Conservation (phyloP, 208 protist species). For the Naegleria fowleri region DNA sequence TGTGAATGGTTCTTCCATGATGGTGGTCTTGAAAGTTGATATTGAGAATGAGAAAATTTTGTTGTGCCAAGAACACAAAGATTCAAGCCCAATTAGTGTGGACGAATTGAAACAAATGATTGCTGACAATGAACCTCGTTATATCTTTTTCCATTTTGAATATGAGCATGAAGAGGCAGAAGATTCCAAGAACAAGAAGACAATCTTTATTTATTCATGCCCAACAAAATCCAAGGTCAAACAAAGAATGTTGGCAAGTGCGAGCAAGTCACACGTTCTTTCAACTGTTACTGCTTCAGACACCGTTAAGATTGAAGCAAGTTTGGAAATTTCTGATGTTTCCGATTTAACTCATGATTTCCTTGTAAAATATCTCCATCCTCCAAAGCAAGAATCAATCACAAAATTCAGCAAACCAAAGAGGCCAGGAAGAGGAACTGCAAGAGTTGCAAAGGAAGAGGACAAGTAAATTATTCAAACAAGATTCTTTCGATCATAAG, state of each 20-base stretch:
- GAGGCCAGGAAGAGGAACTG: conserved; percentile 36
- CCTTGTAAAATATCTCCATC: conserved; percentile 36
- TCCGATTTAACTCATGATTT: conserved; percentile 27
- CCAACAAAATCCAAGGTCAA: conserved; percentile 41
- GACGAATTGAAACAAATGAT: conserved; percentile 22
- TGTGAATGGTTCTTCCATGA: not conserved
- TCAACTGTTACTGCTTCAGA: not conserved
- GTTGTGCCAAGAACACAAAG: not conserved
- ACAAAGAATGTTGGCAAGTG: conserved; percentile 43
- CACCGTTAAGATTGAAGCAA: not conserved
- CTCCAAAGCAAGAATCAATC: conserved; percentile 33
- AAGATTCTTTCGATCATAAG: no score
- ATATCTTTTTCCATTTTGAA: conserved; percentile 42
- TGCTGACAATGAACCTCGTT: conserved; percentile 26
- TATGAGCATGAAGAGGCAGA: conserved; percentile 34
- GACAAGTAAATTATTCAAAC: not conserved
- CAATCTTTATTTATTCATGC: conserved; percentile 45
- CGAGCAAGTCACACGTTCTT: conserved; percentile 35
- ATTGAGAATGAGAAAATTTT: conserved; percentile 36
- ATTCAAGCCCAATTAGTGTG: not conserved
- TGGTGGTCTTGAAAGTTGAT: conserved; percentile 37
- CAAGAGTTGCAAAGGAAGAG: not conserved
- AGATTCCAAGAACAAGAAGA: not conserved
- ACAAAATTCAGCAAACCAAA: conserved; percentile 38
- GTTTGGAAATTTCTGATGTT: conserved; percentile 36